Conservation (phyloP, 1,139 yeast species). For the Hansenula lynferdii region DNA sequence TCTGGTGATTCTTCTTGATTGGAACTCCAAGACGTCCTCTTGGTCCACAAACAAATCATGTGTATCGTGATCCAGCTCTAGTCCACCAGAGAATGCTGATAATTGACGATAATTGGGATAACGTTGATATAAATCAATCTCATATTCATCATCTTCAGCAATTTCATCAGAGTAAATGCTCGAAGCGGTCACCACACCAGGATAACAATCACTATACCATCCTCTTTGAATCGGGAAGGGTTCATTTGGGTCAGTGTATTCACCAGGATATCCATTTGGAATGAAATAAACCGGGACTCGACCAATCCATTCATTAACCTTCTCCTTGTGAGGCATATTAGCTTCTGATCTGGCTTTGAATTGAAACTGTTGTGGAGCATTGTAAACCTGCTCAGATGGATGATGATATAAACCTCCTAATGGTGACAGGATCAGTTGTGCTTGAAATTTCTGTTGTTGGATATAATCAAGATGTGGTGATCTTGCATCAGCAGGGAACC, state of each 20-base stretch:
- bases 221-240: neutral
- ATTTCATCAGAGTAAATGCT: conserved; percentile 26
- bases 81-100: too few relatives aligned
- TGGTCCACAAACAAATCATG: conserved; percentile 20
- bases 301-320: conserved; percentile 57
- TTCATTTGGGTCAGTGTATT: too few relatives aligned
- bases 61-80: neutral
- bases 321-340: conserved; percentile 58
- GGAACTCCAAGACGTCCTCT: conserved; percentile 45
- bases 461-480: too few relatives aligned
- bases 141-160: conserved; percentile 8
- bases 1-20: conserved; percentile 46
- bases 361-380: too few relatives aligned
- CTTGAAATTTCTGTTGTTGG: too few relatives aligned
- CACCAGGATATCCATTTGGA: too few relatives aligned
- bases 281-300: conserved; percentile 41
- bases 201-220: conserved; percentile 39
- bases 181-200: conserved; percentile 34
- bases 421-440: too few relatives aligned
- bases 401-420: neutral
- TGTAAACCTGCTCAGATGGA: too few relatives aligned
- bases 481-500: too few relatives aligned
- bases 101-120: too few relatives aligned
- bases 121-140: too few relatives aligned
- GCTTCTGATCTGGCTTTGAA: conserved; percentile 56